Base-by-base conservation (phyloP, 768 basidiomycete genomes). In the Asterophora lycoperdoides region DNA sequence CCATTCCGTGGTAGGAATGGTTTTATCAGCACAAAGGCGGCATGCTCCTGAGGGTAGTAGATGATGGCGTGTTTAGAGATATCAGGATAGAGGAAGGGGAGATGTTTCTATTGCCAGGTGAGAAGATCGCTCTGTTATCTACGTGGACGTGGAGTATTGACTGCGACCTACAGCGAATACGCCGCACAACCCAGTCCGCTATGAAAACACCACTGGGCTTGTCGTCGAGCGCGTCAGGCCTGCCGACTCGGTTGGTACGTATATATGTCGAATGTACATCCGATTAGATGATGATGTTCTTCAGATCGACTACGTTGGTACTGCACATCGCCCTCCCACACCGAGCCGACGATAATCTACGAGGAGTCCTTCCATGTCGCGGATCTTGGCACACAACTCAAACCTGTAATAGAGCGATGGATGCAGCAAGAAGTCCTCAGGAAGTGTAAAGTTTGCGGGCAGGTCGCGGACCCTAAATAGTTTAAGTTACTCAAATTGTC, bases 21-120 rank as follows among this genome's bases (percentile, higher is more conserved):
- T 98, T 97, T 68, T 97, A 93, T 68, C 95, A 99, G 63, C 76
- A 94, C 72, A 93, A 93, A 65, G 95, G 95, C 2, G 81, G 78
- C 2, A 97, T 98, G 93, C 71, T 91, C 2, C 74, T 99, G 17
- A 83, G 89, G 51, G 84, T 90, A 1, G 85, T 96, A 13, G 89
- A 92, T 41, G 89, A 81, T 6, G 82, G 79, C 8, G 70, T 73
- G 53, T 94, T 94, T 68, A 75, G 77, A 61, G 95, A 98, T 64
- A 88, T 97, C 41, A 71, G 70, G 20, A 96, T 98, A 57, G 86
- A 84, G 54, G 93, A 99, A 66, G 94, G 94, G 40, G 93, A 93
- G 52, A 97, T 97, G 93, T 97, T 96, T 66, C 60, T 98, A 57
- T 73, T 98, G 18, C 95, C 95, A 41, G 89, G 95, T 91, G 54